These are phyloP conservation scores for Diutina siamensis DNA, from an alignment of 1,139 yeast genomes.

Conservation along the genomic window DNA sequence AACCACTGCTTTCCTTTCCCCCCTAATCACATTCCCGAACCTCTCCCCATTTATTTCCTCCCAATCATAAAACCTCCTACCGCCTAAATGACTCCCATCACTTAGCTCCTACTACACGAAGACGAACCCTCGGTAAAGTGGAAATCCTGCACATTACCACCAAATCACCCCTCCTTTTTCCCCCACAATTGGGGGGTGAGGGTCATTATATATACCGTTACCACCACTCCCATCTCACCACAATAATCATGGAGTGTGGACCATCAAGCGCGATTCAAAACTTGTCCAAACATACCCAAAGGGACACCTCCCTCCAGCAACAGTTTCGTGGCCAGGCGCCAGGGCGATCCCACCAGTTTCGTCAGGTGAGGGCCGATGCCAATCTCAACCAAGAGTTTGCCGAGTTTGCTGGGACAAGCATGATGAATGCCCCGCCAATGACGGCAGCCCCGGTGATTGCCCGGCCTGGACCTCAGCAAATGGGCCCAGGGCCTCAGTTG, in stretches of 20 bases:
- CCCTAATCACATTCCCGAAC: too few relatives aligned
- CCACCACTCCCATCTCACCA: background rate
- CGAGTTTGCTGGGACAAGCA: background rate
- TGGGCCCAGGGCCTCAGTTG: background rate
- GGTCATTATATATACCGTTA: too few relatives aligned
- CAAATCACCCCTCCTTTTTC: too few relatives aligned
- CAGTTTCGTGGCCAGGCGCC: slow-evolving; percentile 4
- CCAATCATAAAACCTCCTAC: too few relatives aligned
- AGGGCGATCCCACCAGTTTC: background rate
- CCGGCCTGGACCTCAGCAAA: background rate
- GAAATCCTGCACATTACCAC: too few relatives aligned
- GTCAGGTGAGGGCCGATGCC: background rate
- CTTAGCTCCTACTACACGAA: too few relatives aligned
- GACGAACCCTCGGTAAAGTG: too few relatives aligned
- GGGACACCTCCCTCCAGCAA: background rate
- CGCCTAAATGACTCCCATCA: too few relatives aligned
- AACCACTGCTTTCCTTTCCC: too few relatives aligned
- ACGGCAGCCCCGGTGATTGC: background rate
- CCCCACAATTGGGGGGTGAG: too few relatives aligned
- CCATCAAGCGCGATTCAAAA: slow-evolving; percentile 1
- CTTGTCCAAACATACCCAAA: slow-evolving; percentile 2
- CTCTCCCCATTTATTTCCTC: too few relatives aligned
- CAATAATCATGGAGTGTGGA: slow-evolving; percentile 1
- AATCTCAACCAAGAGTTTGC: slow-evolving; percentile 2
- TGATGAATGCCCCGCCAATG: background rate